Percentiles rank a stretch among this genome's conserved stretches.
These are phyloP conservation scores for Magnolia kwangsiensis DNA, from an alignment of 164 flowering plant genomes.

Conservation along the genomic window DNA sequence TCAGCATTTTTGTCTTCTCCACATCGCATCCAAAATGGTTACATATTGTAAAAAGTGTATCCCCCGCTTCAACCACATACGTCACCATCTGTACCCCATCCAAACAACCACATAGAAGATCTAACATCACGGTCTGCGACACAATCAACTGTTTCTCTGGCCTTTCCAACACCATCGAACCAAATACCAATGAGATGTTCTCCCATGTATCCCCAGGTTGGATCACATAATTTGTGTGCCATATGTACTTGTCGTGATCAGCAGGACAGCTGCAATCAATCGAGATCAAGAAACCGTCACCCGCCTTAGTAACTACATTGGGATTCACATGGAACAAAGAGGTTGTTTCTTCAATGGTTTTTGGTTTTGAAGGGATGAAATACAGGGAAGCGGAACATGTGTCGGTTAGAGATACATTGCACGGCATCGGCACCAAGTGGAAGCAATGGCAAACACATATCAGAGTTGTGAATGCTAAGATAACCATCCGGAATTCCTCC, in stretches of 20 bases:
- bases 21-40: constrained; percentile 19
- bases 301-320: constrained; percentile 15
- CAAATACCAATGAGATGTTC: constrained; percentile 21
- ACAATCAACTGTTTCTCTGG: constrained; percentile 15
- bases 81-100: constrained; percentile 8
- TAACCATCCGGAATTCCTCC: constrained; percentile 1
- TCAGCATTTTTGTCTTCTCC: constrained; percentile 16
- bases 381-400: constrained; percentile 30
- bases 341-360: constrained; percentile 21
- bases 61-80: constrained; percentile 22
- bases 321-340: constrained; percentile 23
- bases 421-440: constrained; percentile 11
- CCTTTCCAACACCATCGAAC: constrained; percentile 23
- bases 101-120: constrained; percentile 29
- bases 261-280: constrained; percentile 29
- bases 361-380: constrained; percentile 17
- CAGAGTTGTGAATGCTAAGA: constrained; percentile 5
- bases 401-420: constrained; percentile 15
- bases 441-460: constrained; percentile 5
- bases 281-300: constrained; percentile 27
- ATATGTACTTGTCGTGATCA: constrained; percentile 18
- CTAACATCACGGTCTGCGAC: constrained; percentile 16
- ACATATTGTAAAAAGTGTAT: constrained; percentile 28
- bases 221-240: constrained; percentile 24
- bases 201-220: constrained; percentile 30